These are phyloP conservation scores for Penicillium sp. DNA, from an alignment of 2,329 filamentous ascomycete species.

Conservation along the genomic window DNA sequence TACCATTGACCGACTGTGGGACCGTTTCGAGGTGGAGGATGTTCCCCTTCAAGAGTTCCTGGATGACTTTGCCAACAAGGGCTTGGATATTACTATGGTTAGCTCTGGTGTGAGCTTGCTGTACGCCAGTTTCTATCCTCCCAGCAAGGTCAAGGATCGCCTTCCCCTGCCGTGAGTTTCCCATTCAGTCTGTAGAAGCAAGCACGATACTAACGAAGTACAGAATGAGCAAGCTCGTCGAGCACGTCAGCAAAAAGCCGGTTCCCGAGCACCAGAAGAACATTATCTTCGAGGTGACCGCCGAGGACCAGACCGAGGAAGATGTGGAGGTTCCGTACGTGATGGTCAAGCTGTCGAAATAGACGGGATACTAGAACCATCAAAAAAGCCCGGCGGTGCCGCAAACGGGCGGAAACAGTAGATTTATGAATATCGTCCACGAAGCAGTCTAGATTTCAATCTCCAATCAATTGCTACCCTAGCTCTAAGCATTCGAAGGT, in stretches of 20 bases:
- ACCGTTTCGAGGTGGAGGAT: constrained; percentile 87
- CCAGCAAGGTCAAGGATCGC: constrained; percentile 79
- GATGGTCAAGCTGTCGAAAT: constrained; percentile 70
- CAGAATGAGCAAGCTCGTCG: constrained; percentile 84
- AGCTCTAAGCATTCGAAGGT: not conserved
- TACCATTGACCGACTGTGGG: constrained; percentile 93
- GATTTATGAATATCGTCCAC: constrained; percentile 15
- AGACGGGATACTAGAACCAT: constrained; percentile 5
- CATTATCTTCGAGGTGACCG: constrained; percentile 93
- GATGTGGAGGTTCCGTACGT: constrained; percentile 98
- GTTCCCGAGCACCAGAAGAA: constrained; percentile 91
- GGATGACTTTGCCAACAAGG: constrained; percentile 74
- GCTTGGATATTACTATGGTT: constrained; percentile 84
- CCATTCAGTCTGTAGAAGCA: not conserved
- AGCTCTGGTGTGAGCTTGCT: constrained; percentile 95
- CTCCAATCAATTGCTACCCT: constrained; percentile 6
- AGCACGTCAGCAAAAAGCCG: constrained; percentile 85
- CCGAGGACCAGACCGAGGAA: constrained; percentile 82
- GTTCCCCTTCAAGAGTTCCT: constrained; percentile 82
- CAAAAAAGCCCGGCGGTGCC: constrained; percentile 1
- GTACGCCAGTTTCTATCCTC: constrained; percentile 89
- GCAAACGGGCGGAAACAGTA: constrained; percentile 2
- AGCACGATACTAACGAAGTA: constrained; percentile 26
- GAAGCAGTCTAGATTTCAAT: constrained; percentile 11
- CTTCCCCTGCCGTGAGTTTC: constrained; percentile 64